phyloP scores from a whole-genome alignment of 176 grass and related monocot species.

The Zea luxurians region DNA sequence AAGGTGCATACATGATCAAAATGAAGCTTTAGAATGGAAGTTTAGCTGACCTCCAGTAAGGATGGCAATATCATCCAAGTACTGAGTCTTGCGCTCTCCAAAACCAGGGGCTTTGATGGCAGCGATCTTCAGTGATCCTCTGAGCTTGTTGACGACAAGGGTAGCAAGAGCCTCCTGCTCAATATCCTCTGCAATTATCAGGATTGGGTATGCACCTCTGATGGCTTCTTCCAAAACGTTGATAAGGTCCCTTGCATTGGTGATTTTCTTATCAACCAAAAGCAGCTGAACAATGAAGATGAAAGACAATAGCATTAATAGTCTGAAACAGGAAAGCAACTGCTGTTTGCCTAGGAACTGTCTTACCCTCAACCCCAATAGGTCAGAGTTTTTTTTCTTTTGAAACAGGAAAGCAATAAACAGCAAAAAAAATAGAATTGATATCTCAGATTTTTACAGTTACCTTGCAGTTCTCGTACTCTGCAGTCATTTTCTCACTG shows the following conservation, averaged over 20 bases:
- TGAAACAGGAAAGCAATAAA: conserved; percentile 2
- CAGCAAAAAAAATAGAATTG: not conserved
- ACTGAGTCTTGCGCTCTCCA: conserved; percentile 89
- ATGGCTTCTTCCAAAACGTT: conserved; percentile 95
- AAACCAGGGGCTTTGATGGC: conserved; percentile 97
- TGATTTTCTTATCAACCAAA: conserved; percentile 96
- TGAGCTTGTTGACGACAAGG: conserved; percentile 93
- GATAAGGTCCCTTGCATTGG: conserved; percentile 83
- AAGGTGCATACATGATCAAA: conserved; percentile 2
- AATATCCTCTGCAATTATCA: conserved; percentile 93
- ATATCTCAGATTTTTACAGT: not conserved
- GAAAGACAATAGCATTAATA: conserved; percentile 24
- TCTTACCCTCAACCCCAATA: too few relatives aligned
- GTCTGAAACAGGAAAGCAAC: conserved; percentile 10
- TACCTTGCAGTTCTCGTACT: conserved; percentile 99
- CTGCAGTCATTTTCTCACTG: conserved; percentile 88
- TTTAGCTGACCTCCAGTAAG: conserved; percentile 72
- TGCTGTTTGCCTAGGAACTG: too few relatives aligned
- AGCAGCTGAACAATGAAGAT: conserved; percentile 58
- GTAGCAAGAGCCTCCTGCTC: conserved; percentile 98
- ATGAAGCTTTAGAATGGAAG: not conserved
- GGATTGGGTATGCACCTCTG: conserved; percentile 71
- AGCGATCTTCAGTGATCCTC: conserved; percentile 88
- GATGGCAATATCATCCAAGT: conserved; percentile 96
- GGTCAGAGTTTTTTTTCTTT: too few relatives aligned